phyloP scores from a whole-genome alignment of 2,329 filamentous ascomycete species.

The Neoscytalidium dimidiatum region DNA sequence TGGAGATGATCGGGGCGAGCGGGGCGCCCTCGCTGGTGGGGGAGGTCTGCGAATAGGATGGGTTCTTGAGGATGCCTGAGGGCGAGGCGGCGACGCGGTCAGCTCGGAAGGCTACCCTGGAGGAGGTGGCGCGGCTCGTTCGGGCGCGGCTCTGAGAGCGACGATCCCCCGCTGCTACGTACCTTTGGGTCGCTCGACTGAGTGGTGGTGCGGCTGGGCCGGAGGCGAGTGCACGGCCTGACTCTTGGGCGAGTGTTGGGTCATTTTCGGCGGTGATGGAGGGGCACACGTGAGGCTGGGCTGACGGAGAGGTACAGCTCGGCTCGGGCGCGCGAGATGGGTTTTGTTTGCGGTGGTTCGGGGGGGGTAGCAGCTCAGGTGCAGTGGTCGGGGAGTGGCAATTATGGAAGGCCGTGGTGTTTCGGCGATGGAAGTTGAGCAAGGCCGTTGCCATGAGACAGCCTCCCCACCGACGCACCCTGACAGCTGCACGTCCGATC shows the following conservation, averaged over 20 bases:
- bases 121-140: neutral
- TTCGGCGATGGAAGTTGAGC: constrained; percentile 9
- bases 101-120: neutral
- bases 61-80: constrained; percentile 92
- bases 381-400: constrained; percentile 1
- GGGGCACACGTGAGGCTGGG: neutral
- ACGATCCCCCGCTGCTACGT: constrained; percentile 20
- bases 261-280: constrained; percentile 29
- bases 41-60: constrained; percentile 55
- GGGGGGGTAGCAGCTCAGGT: neutral
- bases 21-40: constrained; percentile 44
- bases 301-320: neutral
- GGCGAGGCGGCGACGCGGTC: constrained; percentile 17
- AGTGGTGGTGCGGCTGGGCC: constrained; percentile 29
- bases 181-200: constrained; percentile 47
- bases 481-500: constrained; percentile 8
- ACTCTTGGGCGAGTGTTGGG: constrained; percentile 35
- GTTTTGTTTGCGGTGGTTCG: neutral
- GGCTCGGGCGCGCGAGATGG: neutral
- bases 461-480: constrained; percentile 12
- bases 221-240: constrained; percentile 33
- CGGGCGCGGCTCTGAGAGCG: neutral
- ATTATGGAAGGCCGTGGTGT: constrained; percentile 15
- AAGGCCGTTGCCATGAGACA: constrained; percentile 18
- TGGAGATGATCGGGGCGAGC: constrained; percentile 33